These are phyloP conservation scores for Termitomyces sp. DNA, from an alignment of 768 basidiomycete species.

Conservation along the genomic window DNA sequence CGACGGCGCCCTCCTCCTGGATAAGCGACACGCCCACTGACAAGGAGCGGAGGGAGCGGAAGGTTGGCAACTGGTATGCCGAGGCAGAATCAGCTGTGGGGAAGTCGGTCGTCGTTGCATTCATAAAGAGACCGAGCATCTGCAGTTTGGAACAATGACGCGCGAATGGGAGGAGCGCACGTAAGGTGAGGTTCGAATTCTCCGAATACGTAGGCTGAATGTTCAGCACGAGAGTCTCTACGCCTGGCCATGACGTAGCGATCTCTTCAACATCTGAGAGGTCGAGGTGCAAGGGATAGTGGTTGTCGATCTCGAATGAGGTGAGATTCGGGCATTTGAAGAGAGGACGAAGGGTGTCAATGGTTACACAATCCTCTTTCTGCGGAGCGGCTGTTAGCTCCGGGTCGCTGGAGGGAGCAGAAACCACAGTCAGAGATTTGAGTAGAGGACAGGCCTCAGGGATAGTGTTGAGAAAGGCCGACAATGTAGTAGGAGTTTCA, in stretches of 20 bases:
- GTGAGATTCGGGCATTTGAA: conserved; percentile 29
- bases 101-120: conserved; percentile 27
- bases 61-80: conserved; percentile 20
- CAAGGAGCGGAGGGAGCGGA: conserved; percentile 32
- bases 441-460: conserved; percentile 47
- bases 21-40: conserved; percentile 51
- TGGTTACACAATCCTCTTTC: conserved; percentile 23
- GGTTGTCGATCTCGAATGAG: conserved; percentile 35
- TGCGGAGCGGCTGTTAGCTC: conserved; percentile 1
- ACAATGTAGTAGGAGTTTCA: conserved; percentile 40
- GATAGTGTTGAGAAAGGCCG: conserved; percentile 39
- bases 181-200: conserved; percentile 30
- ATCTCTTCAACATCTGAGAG: conserved; percentile 42
- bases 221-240: conserved; percentile 43
- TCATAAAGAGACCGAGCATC: conserved; percentile 39
- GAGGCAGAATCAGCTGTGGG: conserved; percentile 11
- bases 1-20: conserved; percentile 36
- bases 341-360: conserved; percentile 33
- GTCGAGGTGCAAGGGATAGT: conserved; percentile 33
- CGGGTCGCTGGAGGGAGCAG: conserved; percentile 19
- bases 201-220: conserved; percentile 36
- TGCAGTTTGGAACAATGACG: conserved; percentile 35
- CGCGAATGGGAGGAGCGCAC: conserved; percentile 38
- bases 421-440: conserved; percentile 39
- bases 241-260: conserved; percentile 40